Base-by-base conservation (phyloP, 2,329 filamentous ascomycete species). In the Endoconidiophora laricicola region DNA sequence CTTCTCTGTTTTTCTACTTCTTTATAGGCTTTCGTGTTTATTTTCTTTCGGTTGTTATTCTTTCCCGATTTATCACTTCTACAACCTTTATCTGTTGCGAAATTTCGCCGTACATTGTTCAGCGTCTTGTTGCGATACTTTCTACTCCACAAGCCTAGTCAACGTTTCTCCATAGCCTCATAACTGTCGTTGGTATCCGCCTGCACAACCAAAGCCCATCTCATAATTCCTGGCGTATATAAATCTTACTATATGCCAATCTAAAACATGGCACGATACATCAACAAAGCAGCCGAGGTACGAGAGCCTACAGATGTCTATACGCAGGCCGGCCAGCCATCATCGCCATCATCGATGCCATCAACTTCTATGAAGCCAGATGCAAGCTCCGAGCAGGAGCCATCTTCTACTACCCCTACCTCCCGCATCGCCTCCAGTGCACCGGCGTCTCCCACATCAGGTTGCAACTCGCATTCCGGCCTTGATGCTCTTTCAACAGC, bases 401-500 rank as follows among this genome's bases (percentile, higher is more conserved):
- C 46, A 3, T n/a, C 50, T 10, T 52, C 41, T 24, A 52, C 46
- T 23, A 33, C 44, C 40, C 29, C 50, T 12, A 48, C 41, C 4
- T 48, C 50, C 18, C 37, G 42, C 22, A 36, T 43, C 33, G 36
- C 22, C 24, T 45, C 47, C 6, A 42, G 26, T 7, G 12, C 26
- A 12, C 18, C 46, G 2, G 16, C 26, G 16, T 22, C 16, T n/a
- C 50, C 45, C 12, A 33, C 33, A 36, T n/a, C 24, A 18, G 14
- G 12, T 37, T 16, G 29, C 20, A 6, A 23, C 18, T 20, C 18
- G 14, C 39, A 48, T 29, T 40, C 50, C 9, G 50, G 45, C 29
- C 44, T 48, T 14, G n/a, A 44, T 20, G 44, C 44, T 36, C 41
- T 54, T n/a, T 44, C 52, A 12, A 26, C 48, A 16, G 44, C 40